Base-by-base conservation (phyloP, 2,329 filamentous ascomycete species). In the Scedosporium aurantiacum region DNA sequence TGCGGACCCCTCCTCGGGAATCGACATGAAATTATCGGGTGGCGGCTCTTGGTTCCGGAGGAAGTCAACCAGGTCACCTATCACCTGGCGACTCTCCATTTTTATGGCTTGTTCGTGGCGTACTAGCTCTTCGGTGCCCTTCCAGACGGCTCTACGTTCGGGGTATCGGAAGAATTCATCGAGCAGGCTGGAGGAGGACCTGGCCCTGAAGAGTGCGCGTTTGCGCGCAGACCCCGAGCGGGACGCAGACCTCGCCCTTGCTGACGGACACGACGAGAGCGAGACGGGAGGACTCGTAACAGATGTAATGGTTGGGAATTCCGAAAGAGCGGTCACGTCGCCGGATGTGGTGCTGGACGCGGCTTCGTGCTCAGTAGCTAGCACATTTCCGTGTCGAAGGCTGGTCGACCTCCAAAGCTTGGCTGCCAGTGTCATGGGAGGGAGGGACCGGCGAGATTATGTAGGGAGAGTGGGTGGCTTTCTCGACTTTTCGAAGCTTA, bases 21-120 rank as follows among this genome's bases (percentile, higher is more conserved):
- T 70, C 5, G 79, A 80, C 77, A 82, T 81, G 66, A 72, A 75
- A 67, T 82, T 82, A 25, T 71, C 70, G 2, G 76, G 71, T 5
- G 81, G 81, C 0, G 80, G 80, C 27, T 77, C 72, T 23, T 75
- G 75, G 50, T 74, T 78, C 61, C 73, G 76, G 55, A 84, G 67
- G 63, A 83, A 83, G n/a, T 79, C 75, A 50, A 77, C 71, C 57
- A 82, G 69, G 41, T 60, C 58, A 6, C 58, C 47, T 16, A 60
- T 43, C 3, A 50, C 47, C 28, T 60, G 45, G 25, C 47, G 58
- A 8, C 23, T 54, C 21, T 60, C 58, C 58, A 60, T 60, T n/a
- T 54, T 50, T 14, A 25, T 60, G 32, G n/a, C 47, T 41, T 60
- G 58, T n/a, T 55, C 45, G 28, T 27, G 47, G 21, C 32, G 28